Evolutionary conservation across 805 yeast genomes (phyloP), one percentile per base, ranked within the genome.

Genomic region (Tetrapisispora namnaoensis): DNA sequence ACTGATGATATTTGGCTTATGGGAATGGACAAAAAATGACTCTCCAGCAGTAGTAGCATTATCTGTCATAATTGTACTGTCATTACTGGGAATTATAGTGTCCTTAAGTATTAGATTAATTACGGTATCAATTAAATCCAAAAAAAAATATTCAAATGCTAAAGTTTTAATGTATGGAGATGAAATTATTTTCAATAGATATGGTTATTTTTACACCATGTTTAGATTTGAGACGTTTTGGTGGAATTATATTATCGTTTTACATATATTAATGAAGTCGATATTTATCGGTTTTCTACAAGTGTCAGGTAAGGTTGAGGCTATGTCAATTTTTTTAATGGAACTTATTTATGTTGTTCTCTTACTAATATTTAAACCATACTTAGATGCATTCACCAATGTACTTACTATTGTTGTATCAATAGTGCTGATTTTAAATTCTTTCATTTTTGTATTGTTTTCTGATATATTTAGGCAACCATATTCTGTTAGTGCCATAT

Each of bases 121-220:
- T 47, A 55, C 63, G 32, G 79, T 79, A 62, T 96, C 95, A 34
- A 72, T 68, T 48, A 60, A 63, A 47, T 88, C 96, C 0, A 69
- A 79, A 38, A 60, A 63, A 27, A 66, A 72, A 43, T 82, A 78
- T 61, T 78, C 82, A 44, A 89, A 90, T 55, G 90, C 96, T 0
- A 96, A 95, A 18, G 95, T 90, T 42, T 67, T 87, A 49, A 70
- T 90, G 47, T 90, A 88, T 60, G 95, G 96, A 50, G 84, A 90
- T 59, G 72, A 80, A 40, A 67, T 69, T 24, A 74, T 86, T 32
- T 74, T 89, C 60, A 78, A 82, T 70, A 83, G 83, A 62, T 89
- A 83, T 62, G 96, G 96, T 0, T 90, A 83, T 68, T 78, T 88
- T 59, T 90, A 89, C 69, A 84, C 95, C 13, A 88, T 87, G 89